Evolutionary conservation across 2,329 filamentous ascomycete species (phyloP).

Genomic region (Talaromyces rugulosus): DNA sequence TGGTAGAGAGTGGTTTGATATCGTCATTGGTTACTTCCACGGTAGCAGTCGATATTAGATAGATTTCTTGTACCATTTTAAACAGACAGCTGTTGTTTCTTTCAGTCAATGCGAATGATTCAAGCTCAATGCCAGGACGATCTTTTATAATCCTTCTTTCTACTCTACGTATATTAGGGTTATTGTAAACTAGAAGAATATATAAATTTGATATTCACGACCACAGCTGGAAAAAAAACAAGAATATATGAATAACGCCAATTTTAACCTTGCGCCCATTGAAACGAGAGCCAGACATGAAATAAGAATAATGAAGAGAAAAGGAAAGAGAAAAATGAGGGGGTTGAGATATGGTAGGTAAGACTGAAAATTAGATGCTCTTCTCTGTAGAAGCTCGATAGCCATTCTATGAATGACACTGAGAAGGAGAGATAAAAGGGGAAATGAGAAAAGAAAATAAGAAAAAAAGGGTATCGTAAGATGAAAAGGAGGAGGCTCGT

Average conservation of each 20-base stretch:
- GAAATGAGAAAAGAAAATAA: background rate
- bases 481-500: background rate
- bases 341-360: background rate
- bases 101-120: background rate
- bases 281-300: background rate
- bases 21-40: background rate
- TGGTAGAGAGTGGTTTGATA: conserved; percentile 20
- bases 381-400: background rate
- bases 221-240: background rate
- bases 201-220: background rate
- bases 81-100: background rate
- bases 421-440: background rate
- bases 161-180: background rate
- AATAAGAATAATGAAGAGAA: background rate
- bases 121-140: background rate
- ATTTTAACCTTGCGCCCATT: background rate
- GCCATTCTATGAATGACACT: background rate
- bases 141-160: background rate
- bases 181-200: background rate
- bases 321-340: background rate
- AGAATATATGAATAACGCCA: background rate
- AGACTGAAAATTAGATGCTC: background rate
- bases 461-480: background rate
- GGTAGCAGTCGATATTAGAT: background rate
- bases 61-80: background rate